phyloP scores from a whole-genome alignment of 257 asterid species.

The Agastache rugosa region DNA sequence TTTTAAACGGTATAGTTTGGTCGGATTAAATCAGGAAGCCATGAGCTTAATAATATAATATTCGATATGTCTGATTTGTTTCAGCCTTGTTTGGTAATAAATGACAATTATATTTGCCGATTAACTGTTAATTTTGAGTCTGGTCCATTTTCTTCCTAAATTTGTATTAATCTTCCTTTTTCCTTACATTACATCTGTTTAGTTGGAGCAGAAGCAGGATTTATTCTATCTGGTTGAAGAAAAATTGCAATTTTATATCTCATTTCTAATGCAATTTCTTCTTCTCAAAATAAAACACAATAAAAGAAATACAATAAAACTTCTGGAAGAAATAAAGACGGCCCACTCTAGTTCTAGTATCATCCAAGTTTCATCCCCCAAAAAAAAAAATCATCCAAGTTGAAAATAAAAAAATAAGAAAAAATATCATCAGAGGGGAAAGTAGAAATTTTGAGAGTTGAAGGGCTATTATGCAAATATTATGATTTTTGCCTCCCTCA shows the following conservation, averaged over 20 bases:
- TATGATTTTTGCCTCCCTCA: neutral
- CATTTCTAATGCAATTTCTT: neutral
- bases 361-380: neutral
- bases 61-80: neutral
- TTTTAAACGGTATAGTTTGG: neutral
- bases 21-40: neutral
- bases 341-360: neutral
- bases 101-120: neutral
- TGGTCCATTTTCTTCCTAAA: neutral
- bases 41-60: neutral
- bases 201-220: too few relatives aligned
- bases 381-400: neutral
- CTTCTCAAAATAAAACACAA: neutral
- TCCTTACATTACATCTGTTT: too few relatives aligned
- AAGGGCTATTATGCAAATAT: slow-evolving; percentile 34
- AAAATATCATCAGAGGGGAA: neutral
- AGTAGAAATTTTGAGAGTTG: neutral
- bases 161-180: too few relatives aligned
- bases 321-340: neutral
- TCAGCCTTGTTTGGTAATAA: neutral
- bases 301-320: neutral
- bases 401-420: neutral
- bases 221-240: too few relatives aligned
- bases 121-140: neutral
- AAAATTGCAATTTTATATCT: too few relatives aligned